phyloP scores from a whole-genome alignment of 305 asterid species.

The Ajuga reptans region DNA sequence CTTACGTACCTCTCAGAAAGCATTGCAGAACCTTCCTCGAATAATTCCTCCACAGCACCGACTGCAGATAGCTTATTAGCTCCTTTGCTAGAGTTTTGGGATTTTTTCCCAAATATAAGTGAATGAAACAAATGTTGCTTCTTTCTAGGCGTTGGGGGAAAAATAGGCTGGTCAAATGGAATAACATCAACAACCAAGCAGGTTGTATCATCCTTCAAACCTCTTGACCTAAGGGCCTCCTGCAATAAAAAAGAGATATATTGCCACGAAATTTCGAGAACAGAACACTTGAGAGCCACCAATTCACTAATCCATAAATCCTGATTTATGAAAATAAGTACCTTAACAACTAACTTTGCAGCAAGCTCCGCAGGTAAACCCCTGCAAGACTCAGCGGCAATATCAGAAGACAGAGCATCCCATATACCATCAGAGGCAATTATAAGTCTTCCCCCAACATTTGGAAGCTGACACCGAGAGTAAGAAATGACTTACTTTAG shows the following conservation, averaged over 20 bases:
- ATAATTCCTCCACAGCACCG: conserved; percentile 90
- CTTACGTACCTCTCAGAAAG: conserved; percentile 79
- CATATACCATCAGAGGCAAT: conserved; percentile 98
- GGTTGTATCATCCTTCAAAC: conserved; percentile 97
- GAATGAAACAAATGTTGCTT: conserved; percentile 63
- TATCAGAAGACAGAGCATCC: conserved; percentile 87
- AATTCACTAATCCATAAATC: background rate
- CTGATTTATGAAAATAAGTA: conserved; percentile 18
- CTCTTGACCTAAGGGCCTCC: conserved; percentile 96
- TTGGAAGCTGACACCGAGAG: conserved; percentile 54
- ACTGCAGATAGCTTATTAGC: conserved; percentile 70
- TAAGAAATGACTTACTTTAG: background rate
- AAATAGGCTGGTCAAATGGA: conserved; percentile 68
- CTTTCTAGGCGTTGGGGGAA: conserved; percentile 58
- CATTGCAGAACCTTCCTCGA: conserved; percentile 99
- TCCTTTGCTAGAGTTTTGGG: conserved; percentile 43
- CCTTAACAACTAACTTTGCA: conserved; percentile 96
- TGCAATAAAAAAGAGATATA: conserved; percentile 23
- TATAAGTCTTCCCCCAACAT: conserved; percentile 95
- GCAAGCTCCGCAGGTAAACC: conserved; percentile 98
- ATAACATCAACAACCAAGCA: conserved; percentile 98
- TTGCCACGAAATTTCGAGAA: background rate
- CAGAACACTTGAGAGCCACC: background rate
- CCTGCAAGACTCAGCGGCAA: conserved; percentile 86
- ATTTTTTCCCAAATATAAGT: conserved; percentile 53